Conservation (phyloP, 2,329 filamentous ascomycete genomes). For the Cercospora sp. region DNA sequence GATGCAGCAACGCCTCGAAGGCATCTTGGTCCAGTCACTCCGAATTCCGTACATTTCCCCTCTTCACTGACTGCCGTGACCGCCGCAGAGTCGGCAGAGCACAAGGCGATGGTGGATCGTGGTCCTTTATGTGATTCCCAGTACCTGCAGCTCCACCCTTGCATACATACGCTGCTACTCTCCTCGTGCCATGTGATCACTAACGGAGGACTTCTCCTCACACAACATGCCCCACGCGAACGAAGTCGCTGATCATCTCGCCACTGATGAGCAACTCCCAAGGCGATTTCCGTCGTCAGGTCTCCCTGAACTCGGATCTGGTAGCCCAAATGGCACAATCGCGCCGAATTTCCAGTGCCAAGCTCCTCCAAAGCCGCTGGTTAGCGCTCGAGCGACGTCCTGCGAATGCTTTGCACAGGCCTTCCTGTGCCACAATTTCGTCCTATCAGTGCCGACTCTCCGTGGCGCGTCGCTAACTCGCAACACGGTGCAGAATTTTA, state of each 20-base stretch:
- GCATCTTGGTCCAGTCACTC: background rate
- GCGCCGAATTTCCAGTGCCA: slow-evolving; percentile 4
- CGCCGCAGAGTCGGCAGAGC: background rate
- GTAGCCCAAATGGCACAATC: background rate
- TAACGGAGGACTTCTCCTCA: background rate
- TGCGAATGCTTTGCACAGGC: slow-evolving; percentile 3
- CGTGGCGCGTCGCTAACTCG: slow-evolving; percentile 2
- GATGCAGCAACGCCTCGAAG: background rate
- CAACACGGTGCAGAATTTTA: slow-evolving; percentile 9
- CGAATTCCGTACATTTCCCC: background rate
- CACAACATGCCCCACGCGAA: background rate
- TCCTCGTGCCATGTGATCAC: background rate
- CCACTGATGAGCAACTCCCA: background rate
- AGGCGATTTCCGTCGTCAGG: background rate
- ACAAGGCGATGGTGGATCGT: background rate
- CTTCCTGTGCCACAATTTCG: slow-evolving; percentile 1
- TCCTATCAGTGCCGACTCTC: slow-evolving; percentile 5
- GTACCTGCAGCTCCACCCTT: background rate
- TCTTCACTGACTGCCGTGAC: background rate
- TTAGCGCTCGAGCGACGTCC: slow-evolving; percentile 9
- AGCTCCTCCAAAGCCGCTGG: slow-evolving; percentile 9
- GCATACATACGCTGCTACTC: background rate
- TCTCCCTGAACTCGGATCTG: background rate
- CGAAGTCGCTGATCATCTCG: background rate
- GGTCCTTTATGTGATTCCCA: background rate